phyloP scores from a whole-genome alignment of 495 filamentous ascomycete species.

The Hamigera avellanea region DNA sequence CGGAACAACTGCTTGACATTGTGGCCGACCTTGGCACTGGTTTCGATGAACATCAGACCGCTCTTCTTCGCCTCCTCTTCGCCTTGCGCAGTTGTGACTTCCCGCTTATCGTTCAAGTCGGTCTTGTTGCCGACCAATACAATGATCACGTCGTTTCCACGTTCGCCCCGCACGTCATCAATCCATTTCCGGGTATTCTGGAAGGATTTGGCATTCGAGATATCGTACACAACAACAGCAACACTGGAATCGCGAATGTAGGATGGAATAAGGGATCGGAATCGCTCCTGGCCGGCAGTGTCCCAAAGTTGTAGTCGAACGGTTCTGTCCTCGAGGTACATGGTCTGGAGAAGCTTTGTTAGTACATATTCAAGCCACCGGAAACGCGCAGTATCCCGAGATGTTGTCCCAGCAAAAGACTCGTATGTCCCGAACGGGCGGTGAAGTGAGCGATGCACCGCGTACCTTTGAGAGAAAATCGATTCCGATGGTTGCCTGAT shows the following conservation, averaged over 20 bases:
- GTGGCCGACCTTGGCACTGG: constrained; percentile 93
- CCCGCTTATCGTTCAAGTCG: constrained; percentile 91
- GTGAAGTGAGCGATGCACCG: neutral
- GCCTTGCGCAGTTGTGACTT: constrained; percentile 87
- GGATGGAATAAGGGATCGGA: constrained; percentile 90
- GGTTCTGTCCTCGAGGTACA: constrained; percentile 98
- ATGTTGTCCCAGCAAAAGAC: no score
- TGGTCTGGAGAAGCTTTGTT: constrained; percentile 52
- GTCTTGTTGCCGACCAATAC: constrained; percentile 99
- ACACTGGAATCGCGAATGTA: constrained; percentile 97
- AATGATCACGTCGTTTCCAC: constrained; percentile 96
- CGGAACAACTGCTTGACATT: constrained; percentile 96
- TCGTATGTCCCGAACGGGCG: no score
- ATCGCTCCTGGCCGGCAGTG: constrained; percentile 93
- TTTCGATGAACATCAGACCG: constrained; percentile 96
- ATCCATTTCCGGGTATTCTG: constrained; percentile 99
- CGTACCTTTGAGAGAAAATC: constrained; percentile 95
- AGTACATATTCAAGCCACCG: neutral
- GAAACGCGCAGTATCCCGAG: no score
- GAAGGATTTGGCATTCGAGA: constrained; percentile 94
- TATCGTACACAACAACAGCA: constrained; percentile 96
- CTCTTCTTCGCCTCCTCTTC: constrained; percentile 98
- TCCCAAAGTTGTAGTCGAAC: constrained; percentile 98
- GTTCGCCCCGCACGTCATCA: constrained; percentile 91
- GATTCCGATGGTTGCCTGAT: constrained; percentile 98